Conservation (phyloP, 2,329 filamentous ascomycete genomes). For the Trichophyton benhamiae region DNA sequence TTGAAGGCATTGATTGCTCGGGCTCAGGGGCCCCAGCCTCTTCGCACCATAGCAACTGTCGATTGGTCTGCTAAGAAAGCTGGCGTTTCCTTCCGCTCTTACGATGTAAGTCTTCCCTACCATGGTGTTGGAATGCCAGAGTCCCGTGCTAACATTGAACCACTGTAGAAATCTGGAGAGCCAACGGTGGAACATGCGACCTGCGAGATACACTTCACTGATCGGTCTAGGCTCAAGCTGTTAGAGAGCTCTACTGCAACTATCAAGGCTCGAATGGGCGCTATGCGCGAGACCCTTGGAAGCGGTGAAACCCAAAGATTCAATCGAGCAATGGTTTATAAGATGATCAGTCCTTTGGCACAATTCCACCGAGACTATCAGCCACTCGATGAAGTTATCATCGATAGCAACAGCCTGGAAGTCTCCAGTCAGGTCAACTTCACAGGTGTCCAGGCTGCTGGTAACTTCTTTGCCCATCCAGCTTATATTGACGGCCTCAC, state of each 20-base stretch:
- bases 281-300: constrained; percentile 20
- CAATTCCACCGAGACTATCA: constrained; percentile 25
- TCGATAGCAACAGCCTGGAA: constrained; percentile 27
- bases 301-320: constrained; percentile 23
- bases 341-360: constrained; percentile 25
- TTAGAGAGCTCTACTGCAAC: constrained; percentile 15
- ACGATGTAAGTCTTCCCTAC: background rate
- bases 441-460: constrained; percentile 15
- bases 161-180: constrained; percentile 1
- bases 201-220: constrained; percentile 4
- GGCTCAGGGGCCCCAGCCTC: background rate
- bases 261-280: constrained; percentile 4
- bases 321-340: constrained; percentile 25
- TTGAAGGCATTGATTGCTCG: constrained; percentile 8
- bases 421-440: constrained; percentile 24
- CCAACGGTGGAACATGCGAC: constrained; percentile 2
- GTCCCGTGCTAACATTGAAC: background rate
- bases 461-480: constrained; percentile 24
- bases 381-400: constrained; percentile 27
- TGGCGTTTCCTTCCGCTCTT: constrained; percentile 5
- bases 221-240: constrained; percentile 15
- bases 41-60: constrained; percentile 3
- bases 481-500: constrained; percentile 26
- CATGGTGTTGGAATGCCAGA: background rate
- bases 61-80: constrained; percentile 5